Conservation (phyloP, 2,329 filamentous ascomycete species). For the Fusarium duplospermum region DNA sequence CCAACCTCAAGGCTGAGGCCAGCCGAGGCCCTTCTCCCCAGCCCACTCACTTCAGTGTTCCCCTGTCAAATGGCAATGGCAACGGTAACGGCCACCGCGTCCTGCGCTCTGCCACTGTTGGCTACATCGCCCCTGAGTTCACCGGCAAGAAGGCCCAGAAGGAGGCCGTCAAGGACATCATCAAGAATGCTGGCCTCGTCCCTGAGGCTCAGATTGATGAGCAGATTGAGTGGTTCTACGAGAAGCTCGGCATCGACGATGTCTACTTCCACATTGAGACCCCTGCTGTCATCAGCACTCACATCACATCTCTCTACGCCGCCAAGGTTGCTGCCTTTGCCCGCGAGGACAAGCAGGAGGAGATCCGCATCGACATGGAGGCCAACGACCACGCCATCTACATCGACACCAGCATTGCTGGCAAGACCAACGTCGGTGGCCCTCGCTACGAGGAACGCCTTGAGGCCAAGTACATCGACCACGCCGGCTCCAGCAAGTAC, state of each 20-base stretch:
- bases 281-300: conserved; percentile 87
- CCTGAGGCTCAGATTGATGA: conserved; percentile 83
- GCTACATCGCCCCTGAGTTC: conserved; percentile 95
- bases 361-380: conserved; percentile 97
- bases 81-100: conserved; percentile 71
- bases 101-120: conserved; percentile 88
- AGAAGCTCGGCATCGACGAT: conserved; percentile 96
- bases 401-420: conserved; percentile 96
- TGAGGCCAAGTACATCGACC: conserved; percentile 94
- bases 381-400: conserved; percentile 95
- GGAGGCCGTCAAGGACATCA: conserved; percentile 83
- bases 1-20: conserved; percentile 53
- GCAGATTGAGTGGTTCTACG: conserved; percentile 97
- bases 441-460: conserved; percentile 95
- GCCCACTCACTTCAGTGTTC: conserved; percentile 84
- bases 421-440: conserved; percentile 78
- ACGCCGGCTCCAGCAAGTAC: conserved; percentile 79
- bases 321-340: conserved; percentile 96
- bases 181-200: conserved; percentile 86
- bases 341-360: conserved; percentile 90
- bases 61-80: conserved; percentile 58
- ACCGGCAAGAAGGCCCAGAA: conserved; percentile 94
- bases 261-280: conserved; percentile 96
- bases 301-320: conserved; percentile 96
- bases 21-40: conserved; percentile 84